Conservation (phyloP, 129 eudicot genomes). For the Dittrichia graveolens region DNA sequence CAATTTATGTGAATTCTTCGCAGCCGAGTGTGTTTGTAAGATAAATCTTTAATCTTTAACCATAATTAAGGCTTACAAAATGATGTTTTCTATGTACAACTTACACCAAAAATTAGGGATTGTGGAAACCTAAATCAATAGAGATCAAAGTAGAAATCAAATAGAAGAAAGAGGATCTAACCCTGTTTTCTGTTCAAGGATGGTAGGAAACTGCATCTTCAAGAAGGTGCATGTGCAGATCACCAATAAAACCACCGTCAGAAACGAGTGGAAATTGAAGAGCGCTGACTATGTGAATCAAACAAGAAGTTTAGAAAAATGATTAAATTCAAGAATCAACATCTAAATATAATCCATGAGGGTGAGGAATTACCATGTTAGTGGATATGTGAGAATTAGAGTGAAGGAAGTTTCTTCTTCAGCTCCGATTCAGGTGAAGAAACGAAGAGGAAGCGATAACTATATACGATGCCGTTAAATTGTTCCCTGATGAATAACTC, state of each 20-base stretch:
- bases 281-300: conserved; percentile 67
- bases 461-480: conserved; percentile 5
- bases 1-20: background rate
- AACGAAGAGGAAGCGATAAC: background rate
- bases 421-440: conserved; percentile 30
- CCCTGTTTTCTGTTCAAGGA: conserved; percentile 95
- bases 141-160: background rate
- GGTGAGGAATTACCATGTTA: conserved; percentile 36
- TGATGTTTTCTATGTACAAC: background rate
- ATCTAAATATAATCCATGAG: background rate
- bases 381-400: conserved; percentile 18
- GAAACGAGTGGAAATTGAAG: conserved; percentile 91
- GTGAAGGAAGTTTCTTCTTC: too few species aligned
- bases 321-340: background rate
- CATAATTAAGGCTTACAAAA: background rate
- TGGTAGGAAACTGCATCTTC: conserved; percentile 95
- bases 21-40: background rate
- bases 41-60: background rate
- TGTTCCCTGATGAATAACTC: background rate
- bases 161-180: conserved; percentile 20
- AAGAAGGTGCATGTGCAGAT: conserved; percentile 91
- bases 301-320: background rate
- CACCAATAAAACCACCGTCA: conserved; percentile 82
- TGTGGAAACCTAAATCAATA: conserved; percentile 9
- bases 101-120: conserved; percentile 15